phyloP scores from a whole-genome alignment of 495 filamentous ascomycete genomes.

The Terfezia boudieri region DNA sequence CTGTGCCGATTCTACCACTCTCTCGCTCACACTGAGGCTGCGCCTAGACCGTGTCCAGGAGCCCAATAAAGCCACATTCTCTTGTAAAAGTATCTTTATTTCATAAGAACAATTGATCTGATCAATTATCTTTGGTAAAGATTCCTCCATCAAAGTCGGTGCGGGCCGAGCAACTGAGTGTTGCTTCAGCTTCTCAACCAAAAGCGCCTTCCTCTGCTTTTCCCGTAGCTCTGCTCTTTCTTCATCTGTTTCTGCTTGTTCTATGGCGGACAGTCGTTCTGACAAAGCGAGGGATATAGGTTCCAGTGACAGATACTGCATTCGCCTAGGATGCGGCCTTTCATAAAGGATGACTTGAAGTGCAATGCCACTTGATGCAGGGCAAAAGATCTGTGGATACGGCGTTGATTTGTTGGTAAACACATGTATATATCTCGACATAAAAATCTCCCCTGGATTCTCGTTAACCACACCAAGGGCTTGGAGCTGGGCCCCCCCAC shows the following conservation, averaged over 20 bases:
- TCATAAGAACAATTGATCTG: conserved; percentile 95
- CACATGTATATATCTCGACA: conserved; percentile 47
- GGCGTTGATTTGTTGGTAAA: conserved; percentile 33
- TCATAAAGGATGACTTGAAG: conserved; percentile 81
- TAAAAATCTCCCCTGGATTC: conserved; percentile 25
- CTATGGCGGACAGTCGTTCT: conserved; percentile 32
- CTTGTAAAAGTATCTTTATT: conserved; percentile 57
- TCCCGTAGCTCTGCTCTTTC: conserved; percentile 36
- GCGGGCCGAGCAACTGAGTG: conserved; percentile 62
- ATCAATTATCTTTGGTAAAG: conserved; percentile 62
- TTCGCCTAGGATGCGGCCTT: conserved; percentile 58
- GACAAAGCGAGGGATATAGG: conserved; percentile 75
- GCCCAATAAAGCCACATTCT: conserved; percentile 64
- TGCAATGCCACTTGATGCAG: conserved; percentile 33
- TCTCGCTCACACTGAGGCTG: conserved; percentile 76
- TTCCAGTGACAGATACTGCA: conserved; percentile 88
- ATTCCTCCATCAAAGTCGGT: conserved; percentile 59
- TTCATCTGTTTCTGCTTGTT: conserved; percentile 28
- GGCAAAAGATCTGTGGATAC: conserved; percentile 51
- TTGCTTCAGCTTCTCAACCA: conserved; percentile 75
- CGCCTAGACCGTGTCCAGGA: conserved; percentile 44
- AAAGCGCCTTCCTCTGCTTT: conserved; percentile 28
- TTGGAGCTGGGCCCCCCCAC: conserved; percentile 60
- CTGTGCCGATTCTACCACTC: conserved; percentile 81
- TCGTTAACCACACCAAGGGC: conserved; percentile 63